Conservation (phyloP, 2,329 filamentous ascomycete genomes). For the Botrytis medusae region DNA sequence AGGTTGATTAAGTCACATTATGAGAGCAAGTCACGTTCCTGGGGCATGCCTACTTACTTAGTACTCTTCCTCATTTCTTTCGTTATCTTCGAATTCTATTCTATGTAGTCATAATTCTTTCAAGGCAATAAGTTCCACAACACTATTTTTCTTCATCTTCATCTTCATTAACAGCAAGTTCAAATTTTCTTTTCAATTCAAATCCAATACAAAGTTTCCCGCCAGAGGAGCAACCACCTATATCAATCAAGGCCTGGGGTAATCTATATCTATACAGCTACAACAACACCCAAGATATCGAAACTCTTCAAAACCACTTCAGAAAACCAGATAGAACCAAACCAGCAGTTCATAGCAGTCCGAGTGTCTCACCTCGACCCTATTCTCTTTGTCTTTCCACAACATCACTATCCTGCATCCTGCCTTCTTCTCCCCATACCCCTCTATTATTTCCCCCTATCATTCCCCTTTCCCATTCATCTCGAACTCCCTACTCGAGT, state of each 20-base stretch:
- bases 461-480: background rate
- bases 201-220: background rate
- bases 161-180: no score
- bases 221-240: background rate
- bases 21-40: background rate
- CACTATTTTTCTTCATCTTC: background rate
- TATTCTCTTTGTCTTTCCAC: background rate
- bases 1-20: background rate
- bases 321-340: background rate
- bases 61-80: background rate
- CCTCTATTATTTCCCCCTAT: background rate
- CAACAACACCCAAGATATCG: background rate
- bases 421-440: no score
- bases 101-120: background rate
- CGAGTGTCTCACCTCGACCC: background rate
- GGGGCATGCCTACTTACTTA: no score
- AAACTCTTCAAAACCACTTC: background rate
- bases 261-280: no score
- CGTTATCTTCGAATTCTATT: rapidly evolving
- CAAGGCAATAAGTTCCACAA: rapidly evolving
- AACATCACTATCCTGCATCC: background rate
- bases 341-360: rapidly evolving
- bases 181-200: no score
- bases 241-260: background rate
- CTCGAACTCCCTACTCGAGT: rapidly evolving